A percentile compares a stretch with the other conserved stretches of the same genome.
These are phyloP conservation scores for Tetradesmus obliquus DNA, from an alignment of 139 green algal genomes.

Conservation along the genomic window DNA sequence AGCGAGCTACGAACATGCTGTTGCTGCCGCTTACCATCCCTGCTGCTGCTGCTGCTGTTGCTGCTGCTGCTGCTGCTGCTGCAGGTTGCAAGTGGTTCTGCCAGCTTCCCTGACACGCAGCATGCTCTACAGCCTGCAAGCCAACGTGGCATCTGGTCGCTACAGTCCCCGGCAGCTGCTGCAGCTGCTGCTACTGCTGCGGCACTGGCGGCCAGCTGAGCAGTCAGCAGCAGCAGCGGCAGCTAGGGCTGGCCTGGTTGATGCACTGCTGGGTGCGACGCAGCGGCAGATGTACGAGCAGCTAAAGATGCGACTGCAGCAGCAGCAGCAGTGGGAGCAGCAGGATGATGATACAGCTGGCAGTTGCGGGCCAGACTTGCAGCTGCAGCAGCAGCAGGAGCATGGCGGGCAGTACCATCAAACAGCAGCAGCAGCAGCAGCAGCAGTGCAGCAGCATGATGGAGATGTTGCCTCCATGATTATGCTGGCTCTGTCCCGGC, in stretches of 20 bases:
- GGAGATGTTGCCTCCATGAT: background rate
- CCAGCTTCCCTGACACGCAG: background rate
- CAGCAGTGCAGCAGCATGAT: background rate
- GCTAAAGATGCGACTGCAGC: background rate
- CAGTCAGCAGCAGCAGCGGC: background rate
- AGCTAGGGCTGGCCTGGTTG: background rate
- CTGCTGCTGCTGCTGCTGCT: background rate
- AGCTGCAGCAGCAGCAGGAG: conserved; percentile 6
- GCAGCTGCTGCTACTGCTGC: conserved; percentile 30
- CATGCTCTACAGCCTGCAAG: conserved; percentile 7
- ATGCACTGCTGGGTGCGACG: background rate
- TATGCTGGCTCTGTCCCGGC: background rate
- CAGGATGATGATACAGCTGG: background rate
- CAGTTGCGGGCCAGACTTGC: background rate
- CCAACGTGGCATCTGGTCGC: background rate
- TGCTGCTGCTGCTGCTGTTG: background rate
- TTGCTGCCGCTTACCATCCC: background rate
- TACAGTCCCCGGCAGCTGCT: conserved; percentile 35
- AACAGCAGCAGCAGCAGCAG: background rate
- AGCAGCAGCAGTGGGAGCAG: background rate
- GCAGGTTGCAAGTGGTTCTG: background rate
- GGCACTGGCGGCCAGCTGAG: background rate
- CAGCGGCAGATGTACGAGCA: background rate
- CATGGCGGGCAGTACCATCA: no score
- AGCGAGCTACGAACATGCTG: background rate